Conservation (phyloP, 352 stramenopile species). For the Elongisporangium prolatum region DNA sequence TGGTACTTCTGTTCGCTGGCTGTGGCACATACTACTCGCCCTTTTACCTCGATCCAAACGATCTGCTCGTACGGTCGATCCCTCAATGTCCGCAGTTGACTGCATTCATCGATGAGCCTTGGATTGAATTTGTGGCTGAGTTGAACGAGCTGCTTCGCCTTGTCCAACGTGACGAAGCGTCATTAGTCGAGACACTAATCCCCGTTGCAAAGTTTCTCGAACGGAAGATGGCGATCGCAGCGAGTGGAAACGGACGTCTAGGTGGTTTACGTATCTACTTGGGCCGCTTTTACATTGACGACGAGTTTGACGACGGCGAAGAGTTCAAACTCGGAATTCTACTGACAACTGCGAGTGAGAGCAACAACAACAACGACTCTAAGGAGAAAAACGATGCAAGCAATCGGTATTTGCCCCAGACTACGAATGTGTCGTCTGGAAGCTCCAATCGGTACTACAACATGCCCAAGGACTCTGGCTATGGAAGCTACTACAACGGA, state of each 20-base stretch:
- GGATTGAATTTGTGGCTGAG: constrained; percentile 81
- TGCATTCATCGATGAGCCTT: constrained; percentile 82
- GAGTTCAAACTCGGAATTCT: constrained; percentile 78
- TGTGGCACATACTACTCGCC: constrained; percentile 76
- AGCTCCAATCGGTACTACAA: constrained; percentile 1
- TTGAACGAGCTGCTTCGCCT: constrained; percentile 72
- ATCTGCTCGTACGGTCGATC: constrained; percentile 72
- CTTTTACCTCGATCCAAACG: constrained; percentile 76
- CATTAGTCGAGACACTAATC: constrained; percentile 50
- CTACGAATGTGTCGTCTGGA: neutral
- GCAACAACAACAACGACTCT: constrained; percentile 15
- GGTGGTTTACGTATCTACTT: constrained; percentile 70
- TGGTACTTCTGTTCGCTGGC: constrained; percentile 75
- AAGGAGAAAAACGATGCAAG: constrained; percentile 7
- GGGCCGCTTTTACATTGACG: constrained; percentile 68
- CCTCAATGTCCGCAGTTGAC: constrained; percentile 75
- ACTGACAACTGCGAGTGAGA: constrained; percentile 37
- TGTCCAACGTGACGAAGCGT: constrained; percentile 50
- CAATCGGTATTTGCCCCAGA: neutral
- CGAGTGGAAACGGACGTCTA: constrained; percentile 37
- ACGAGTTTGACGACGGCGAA: constrained; percentile 57
- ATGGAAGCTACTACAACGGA: constrained; percentile 25
- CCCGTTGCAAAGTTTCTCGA: constrained; percentile 65
- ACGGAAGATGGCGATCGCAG: constrained; percentile 34
- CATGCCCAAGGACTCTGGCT: constrained; percentile 20